phyloP scores from a whole-genome alignment of 345 rosid genomes.

The Rhodamnia rubescens region DNA sequence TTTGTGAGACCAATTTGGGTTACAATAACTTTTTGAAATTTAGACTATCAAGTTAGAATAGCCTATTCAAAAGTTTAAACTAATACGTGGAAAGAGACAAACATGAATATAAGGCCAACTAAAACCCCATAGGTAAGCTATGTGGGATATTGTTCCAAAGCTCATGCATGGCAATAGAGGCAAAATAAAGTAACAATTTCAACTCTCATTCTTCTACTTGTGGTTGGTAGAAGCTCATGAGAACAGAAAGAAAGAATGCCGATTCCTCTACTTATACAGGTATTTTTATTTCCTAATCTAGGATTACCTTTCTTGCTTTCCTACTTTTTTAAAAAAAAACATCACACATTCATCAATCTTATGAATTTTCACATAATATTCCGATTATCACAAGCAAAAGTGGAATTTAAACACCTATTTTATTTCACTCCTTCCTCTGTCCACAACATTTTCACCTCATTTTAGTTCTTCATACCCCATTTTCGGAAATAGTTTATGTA shows the following conservation, averaged over 20 bases:
- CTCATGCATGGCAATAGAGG: too few species aligned
- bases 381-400: neutral
- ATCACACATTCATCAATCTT: neutral
- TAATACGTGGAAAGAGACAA: too few species aligned
- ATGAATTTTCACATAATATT: neutral
- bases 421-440: neutral
- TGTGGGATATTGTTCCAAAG: too few species aligned
- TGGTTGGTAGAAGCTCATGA: neutral
- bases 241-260: neutral
- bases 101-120: too few species aligned
- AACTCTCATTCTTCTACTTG: neutral
- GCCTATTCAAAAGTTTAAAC: too few species aligned
- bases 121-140: too few species aligned
- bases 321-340: neutral
- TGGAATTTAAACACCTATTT: neutral
- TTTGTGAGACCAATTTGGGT: fast-evolving
- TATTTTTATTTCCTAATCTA: neutral
- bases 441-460: neutral
- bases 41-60: too few species aligned
- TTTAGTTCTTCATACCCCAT: neutral
- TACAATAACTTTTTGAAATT: too few species aligned
- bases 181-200: neutral
- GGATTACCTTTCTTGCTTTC: neutral
- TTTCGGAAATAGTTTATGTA: neutral
- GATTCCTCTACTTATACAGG: neutral